Evolutionary conservation across 208 protist species (phyloP).

Genomic region (Acanthamoeba royreba): DNA sequence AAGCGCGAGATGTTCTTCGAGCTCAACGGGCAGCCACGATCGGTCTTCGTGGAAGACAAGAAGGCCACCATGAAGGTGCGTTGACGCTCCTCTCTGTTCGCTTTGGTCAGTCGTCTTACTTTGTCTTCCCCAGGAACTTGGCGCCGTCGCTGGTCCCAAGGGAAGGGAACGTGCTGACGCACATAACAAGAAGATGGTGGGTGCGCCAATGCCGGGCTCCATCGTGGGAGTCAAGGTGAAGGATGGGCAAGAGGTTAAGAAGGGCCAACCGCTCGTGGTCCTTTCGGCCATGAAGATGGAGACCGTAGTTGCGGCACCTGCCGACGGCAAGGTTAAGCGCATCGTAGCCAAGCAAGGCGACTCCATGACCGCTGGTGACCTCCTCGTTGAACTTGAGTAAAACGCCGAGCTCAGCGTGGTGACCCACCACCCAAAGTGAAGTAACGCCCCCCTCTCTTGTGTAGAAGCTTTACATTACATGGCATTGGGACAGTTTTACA

Average conservation of each 20-base stretch:
- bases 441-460: too few relatives aligned
- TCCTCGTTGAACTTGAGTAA: slow-evolving; percentile 29
- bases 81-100: background rate
- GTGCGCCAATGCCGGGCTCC: slow-evolving; percentile 90
- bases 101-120: background rate
- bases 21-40: slow-evolving; percentile 76
- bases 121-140: background rate
- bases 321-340: slow-evolving; percentile 14
- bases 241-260: slow-evolving; percentile 83
- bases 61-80: slow-evolving; percentile 18
- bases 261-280: slow-evolving; percentile 85
- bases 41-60: slow-evolving; percentile 70
- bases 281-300: slow-evolving; percentile 97
- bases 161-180: background rate
- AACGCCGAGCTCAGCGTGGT: too few relatives aligned
- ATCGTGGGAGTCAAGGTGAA: slow-evolving; percentile 85
- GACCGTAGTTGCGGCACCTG: slow-evolving; percentile 19
- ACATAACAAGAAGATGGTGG: background rate
- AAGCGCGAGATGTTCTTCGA: slow-evolving; percentile 77
- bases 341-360: slow-evolving; percentile 30
- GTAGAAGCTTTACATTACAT: too few relatives aligned
- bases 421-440: too few relatives aligned
- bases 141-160: background rate
- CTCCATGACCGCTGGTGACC: slow-evolving; percentile 20
- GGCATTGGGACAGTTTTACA: too few relatives aligned